These are phyloP conservation scores for Candida tibetensis DNA, from an alignment of 805 yeast genomes.

Conservation along the genomic window DNA sequence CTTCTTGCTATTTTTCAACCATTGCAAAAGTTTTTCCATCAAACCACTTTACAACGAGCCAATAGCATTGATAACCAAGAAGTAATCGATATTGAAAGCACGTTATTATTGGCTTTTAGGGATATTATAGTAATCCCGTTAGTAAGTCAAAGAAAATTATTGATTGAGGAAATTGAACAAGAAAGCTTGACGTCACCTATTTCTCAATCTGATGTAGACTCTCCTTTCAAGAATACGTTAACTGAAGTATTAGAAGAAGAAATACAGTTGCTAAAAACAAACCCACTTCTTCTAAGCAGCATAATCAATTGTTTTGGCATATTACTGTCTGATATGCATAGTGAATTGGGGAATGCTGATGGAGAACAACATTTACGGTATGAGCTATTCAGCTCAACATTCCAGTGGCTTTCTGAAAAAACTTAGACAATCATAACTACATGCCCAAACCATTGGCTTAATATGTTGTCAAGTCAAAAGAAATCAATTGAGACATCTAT, in stretches of 20 bases:
- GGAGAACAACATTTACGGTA: slow-evolving; percentile 18
- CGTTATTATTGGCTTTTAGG: slow-evolving; percentile 26
- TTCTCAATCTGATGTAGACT: not conserved
- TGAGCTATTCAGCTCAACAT: slow-evolving; percentile 16
- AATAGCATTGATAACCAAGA: slow-evolving; percentile 1
- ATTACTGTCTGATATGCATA: slow-evolving; percentile 14
- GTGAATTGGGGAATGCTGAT: slow-evolving; percentile 17
- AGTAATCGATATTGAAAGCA: slow-evolving; percentile 18
- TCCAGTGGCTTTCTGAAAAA: slow-evolving; percentile 19
- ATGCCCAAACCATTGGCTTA: no score
- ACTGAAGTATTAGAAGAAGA: slow-evolving; percentile 9
- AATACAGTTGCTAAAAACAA: slow-evolving; percentile 3
- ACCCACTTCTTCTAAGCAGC: slow-evolving; percentile 8
- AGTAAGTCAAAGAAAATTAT: slow-evolving; percentile 15
- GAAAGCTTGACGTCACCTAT: not conserved
- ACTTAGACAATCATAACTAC: no score
- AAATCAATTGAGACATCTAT: no score
- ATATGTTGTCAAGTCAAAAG: no score
- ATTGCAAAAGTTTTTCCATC: slow-evolving; percentile 18
- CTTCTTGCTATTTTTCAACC: slow-evolving; percentile 26
- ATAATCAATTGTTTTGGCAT: slow-evolving; percentile 21
- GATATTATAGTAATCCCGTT: slow-evolving; percentile 27
- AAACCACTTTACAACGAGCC: slow-evolving; percentile 10
- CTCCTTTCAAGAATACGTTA: not conserved
- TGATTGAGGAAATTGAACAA: not conserved